Evolutionary conservation across 2,329 filamentous ascomycete genomes (phyloP).

Genomic region (Neofusicoccum kwambonambiense): DNA sequence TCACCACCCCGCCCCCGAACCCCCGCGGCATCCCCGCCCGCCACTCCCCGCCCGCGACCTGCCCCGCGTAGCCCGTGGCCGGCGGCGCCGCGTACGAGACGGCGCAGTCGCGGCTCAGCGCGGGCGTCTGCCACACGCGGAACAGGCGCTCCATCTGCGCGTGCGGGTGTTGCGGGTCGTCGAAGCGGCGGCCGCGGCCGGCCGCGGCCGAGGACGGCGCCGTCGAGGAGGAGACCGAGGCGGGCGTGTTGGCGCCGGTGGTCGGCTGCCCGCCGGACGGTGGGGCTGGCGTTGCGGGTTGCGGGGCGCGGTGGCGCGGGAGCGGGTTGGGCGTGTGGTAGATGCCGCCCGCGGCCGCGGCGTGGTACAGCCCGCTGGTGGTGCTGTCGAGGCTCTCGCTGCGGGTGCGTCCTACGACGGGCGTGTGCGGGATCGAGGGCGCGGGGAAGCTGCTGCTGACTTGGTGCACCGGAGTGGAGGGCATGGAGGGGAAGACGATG

Average conservation of each 20-base stretch:
- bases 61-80: conserved; percentile 3
- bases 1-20: conserved; percentile 27
- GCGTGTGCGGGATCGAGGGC: neutral
- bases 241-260: neutral
- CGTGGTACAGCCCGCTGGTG: neutral
- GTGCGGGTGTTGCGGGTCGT: conserved; percentile 20
- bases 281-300: neutral
- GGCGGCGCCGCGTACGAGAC: conserved; percentile 33
- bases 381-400: neutral
- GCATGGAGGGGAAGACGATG: neutral
- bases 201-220: too few relatives aligned
- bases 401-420: neutral
- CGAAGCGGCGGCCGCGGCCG: neutral
- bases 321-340: conserved; percentile 10
- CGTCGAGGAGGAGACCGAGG: neutral
- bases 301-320: neutral
- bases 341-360: neutral
- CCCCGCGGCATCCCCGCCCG: conserved; percentile 19
- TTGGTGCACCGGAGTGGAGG: neutral
- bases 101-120: conserved; percentile 34
- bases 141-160: neutral
- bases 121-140: conserved; percentile 24
- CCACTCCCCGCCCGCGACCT: conserved; percentile 19
- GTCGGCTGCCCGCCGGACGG: neutral
- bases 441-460: neutral